Evolutionary conservation across 2,329 filamentous ascomycete genomes (phyloP).

Genomic region (Fusarium setosum): DNA sequence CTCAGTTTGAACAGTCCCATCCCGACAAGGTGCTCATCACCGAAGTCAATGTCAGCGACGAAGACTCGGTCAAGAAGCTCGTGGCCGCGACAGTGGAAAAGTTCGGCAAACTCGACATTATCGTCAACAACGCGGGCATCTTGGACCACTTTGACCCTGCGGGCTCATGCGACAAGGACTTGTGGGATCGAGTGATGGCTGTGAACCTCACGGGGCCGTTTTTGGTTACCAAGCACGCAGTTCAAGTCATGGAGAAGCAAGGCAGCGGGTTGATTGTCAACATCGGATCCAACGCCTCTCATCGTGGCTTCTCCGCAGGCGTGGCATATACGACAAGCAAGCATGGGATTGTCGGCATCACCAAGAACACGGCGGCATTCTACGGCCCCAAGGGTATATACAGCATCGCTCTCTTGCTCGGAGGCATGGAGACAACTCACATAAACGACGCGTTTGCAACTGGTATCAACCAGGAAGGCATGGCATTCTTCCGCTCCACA

Average conservation of each 20-base stretch:
- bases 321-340: conserved; percentile 65
- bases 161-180: conserved; percentile 55
- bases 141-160: conserved; percentile 67
- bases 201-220: conserved; percentile 68
- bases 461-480: conserved; percentile 49
- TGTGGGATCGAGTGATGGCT: conserved; percentile 65
- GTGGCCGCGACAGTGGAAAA: conserved; percentile 25
- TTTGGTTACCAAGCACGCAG: conserved; percentile 61
- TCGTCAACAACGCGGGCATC: conserved; percentile 69
- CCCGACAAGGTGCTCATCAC: conserved; percentile 6
- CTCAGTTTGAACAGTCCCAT: neutral
- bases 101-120: conserved; percentile 58
- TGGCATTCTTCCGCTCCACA: conserved; percentile 38
- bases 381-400: conserved; percentile 66
- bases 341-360: conserved; percentile 64
- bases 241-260: conserved; percentile 47
- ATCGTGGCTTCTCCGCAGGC: conserved; percentile 54
- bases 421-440: conserved; percentile 68
- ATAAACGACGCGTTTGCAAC: conserved; percentile 57
- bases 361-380: conserved; percentile 67
- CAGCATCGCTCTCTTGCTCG: conserved; percentile 58
- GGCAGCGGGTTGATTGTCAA: conserved; percentile 61
- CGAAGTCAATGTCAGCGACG: conserved; percentile 31
- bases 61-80: conserved; percentile 41
- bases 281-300: conserved; percentile 60